Evolutionary conservation across 2,329 filamentous ascomycete genomes (phyloP), one percentile per base, ranked within the genome.

Genomic region (Botrytis byssoidea): DNA sequence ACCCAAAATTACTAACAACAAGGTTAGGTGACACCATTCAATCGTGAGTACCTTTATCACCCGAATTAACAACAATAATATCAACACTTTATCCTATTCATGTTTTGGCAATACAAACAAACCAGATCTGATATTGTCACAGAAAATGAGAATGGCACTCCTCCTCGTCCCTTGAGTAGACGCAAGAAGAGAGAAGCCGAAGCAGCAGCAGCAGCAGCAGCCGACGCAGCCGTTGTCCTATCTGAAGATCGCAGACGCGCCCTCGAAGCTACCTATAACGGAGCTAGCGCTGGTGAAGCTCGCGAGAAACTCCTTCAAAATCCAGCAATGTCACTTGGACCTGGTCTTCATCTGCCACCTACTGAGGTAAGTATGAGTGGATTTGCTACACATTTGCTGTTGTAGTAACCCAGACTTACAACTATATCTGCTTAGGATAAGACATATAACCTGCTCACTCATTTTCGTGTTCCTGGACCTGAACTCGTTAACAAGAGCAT

Each of bases 401-500:
- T 7, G 44, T 18, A 40, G n/a, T 18, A 20, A 63, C 25, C 7
- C 9, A 55, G 5, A 20, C 64, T 73, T 22, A 73, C 42, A 25
- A 14, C 32, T 18, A n/a, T 42, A 42, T 16, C n/a, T 42, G 12
- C n/a, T 69, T 25, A 69, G 66, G 51, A 37, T 14, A 73, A 60
- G n/a, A 14, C 40, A 7, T 48, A 60, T 35, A 73, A 73, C 32
- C 12, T 72, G 18, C 66, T 73, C 18, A 73, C 71, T 9, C 32
- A 73, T 32, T 73, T 40, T 22, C 64, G 64, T 22, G 25, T 48
- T 51, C 71, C 64, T 60, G 71, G 71, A 25, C 71, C 71, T 5
- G 71, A 73, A 35, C 71, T 73, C 40, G 72, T 73, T 18, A 71
- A 63, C 29, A 73, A 73, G 40, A 72, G 48, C 25, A 51, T 70